Evolutionary conservation across 2,329 filamentous ascomycete genomes (phyloP), one percentile per base, ranked within the genome.

Genomic region (Fusarium ramigenum): DNA sequence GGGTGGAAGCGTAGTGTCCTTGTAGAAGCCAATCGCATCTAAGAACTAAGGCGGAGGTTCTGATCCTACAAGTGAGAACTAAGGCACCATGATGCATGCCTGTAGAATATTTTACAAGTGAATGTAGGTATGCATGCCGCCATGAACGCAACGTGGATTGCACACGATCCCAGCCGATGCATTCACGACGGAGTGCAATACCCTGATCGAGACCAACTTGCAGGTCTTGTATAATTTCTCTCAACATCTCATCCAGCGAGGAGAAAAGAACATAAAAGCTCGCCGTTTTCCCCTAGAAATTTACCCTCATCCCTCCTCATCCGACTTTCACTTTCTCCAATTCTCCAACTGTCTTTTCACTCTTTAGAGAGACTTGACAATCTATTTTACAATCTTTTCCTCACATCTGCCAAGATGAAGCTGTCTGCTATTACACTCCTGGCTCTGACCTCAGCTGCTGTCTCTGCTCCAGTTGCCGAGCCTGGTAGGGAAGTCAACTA

Each of bases 371-470:
- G 43, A 52, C 15, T 11, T 30, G 18, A 9, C 16, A 47, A 21
- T 11, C 40, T 37, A 43, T 46, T 46, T 39, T 32, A 28, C 36
- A 34, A 39, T 12, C 23, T 21, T 21, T 32, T 25, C 14, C 58
- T 34, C 11, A 25, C 28, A 54, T 46, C 25, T 30, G 12, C 16
- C 37, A 68, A 68, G 21, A 69, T 69, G 66, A 69, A 69, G 52
- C 40, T 69, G 30, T 69, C 64, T 52, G 44, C 52, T 39, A 18
- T 69, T 34, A 34, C 44, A 18, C 39, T 69, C 16, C 23, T 69
- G 18, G 64, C 58, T 9, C 59, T 69, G 30, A 69, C 44, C 19
- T 69, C 64, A 6, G 46, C 25, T 43, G 54, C 37, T n/a, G 14
- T 62, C 15, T 60, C 66, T n/a, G 64, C 36, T 34, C 66, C 66